These are phyloP conservation scores for Pholiota adiposa DNA, from an alignment of 1,284 basidiomycete species.

Conservation along the genomic window DNA sequence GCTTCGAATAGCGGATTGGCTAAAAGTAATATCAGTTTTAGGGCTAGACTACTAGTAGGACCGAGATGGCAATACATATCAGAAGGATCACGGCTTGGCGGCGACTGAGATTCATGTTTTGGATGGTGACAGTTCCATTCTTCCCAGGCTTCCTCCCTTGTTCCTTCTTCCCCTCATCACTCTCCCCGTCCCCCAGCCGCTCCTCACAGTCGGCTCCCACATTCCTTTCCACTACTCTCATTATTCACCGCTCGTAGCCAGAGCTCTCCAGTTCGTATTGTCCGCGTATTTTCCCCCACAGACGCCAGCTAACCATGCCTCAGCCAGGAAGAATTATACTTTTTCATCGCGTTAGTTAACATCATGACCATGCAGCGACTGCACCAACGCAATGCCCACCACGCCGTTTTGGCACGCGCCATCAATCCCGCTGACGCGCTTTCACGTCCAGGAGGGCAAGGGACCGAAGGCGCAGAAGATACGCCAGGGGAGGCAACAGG, in stretches of 20 bases:
- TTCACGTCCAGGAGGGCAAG: not conserved
- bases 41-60: not conserved
- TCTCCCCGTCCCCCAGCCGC: not conserved
- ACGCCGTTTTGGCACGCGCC: constrained; percentile 3
- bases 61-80: not conserved
- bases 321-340: not conserved
- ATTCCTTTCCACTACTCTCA: constrained; percentile 19
- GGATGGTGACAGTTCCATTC: constrained; percentile 5
- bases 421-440: not conserved
- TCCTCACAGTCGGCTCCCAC: constrained; percentile 17
- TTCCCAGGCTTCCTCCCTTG: constrained; percentile 13
- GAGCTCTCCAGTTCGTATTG: not conserved
- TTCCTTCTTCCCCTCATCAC: constrained; percentile 11
- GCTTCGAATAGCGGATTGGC: not conserved
- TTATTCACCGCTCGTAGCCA: constrained; percentile 4
- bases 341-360: not conserved
- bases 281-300: not conserved
- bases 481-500: too few species aligned
- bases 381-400: constrained; percentile 17
- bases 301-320: not conserved
- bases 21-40: not conserved
- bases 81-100: constrained; percentile 19
- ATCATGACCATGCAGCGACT: constrained; percentile 18
- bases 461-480: too few species aligned
- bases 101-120: constrained; percentile 11